Percentiles rank a stretch among this genome's conserved stretches.
Conservation (phyloP, 768 basidiomycete species). For the Mycena chlorophos region DNA sequence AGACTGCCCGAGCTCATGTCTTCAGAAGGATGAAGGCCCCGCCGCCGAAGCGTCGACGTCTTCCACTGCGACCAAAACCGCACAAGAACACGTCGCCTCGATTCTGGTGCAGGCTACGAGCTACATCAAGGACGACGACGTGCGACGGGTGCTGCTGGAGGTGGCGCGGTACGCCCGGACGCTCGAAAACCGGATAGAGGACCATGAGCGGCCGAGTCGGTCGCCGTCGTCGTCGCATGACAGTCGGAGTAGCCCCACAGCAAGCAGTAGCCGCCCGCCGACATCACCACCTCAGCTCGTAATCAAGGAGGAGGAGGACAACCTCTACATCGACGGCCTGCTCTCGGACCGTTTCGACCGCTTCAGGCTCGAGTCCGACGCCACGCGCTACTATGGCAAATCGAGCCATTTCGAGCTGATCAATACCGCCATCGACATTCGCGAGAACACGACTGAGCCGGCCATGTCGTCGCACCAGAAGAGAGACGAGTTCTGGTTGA, state of each 20-base stretch:
- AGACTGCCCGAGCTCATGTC: not conserved
- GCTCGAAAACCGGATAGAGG: constrained; percentile 7
- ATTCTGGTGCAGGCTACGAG: constrained; percentile 15
- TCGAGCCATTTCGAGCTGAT: constrained; percentile 35
- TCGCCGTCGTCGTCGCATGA: not conserved
- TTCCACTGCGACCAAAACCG: not conserved
- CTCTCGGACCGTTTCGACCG: constrained; percentile 20
- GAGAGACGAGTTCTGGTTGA: constrained; percentile 23
- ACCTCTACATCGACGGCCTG: constrained; percentile 1
- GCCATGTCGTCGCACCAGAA: constrained; percentile 2
- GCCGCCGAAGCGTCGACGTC: not conserved
- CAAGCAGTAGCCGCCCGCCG: not conserved
- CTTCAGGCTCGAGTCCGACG: constrained; percentile 14
- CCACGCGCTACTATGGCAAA: constrained; percentile 31
- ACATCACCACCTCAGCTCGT: not conserved
- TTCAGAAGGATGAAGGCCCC: not conserved
- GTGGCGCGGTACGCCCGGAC: constrained; percentile 18
- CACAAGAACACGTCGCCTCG: constrained; percentile 15
- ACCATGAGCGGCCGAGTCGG: not conserved
- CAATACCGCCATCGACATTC: constrained; percentile 39
- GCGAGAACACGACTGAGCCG: constrained; percentile 35
- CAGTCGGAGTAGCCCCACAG: not conserved
- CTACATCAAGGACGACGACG: constrained; percentile 13
- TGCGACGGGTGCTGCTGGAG: constrained; percentile 15
- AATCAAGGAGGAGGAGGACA: not conserved